A percentile compares a stretch with the other conserved stretches of the same genome.
Evolutionary conservation across 2,329 filamentous ascomycete species (phyloP).

Genomic region (Aspergillus calidoustus): DNA sequence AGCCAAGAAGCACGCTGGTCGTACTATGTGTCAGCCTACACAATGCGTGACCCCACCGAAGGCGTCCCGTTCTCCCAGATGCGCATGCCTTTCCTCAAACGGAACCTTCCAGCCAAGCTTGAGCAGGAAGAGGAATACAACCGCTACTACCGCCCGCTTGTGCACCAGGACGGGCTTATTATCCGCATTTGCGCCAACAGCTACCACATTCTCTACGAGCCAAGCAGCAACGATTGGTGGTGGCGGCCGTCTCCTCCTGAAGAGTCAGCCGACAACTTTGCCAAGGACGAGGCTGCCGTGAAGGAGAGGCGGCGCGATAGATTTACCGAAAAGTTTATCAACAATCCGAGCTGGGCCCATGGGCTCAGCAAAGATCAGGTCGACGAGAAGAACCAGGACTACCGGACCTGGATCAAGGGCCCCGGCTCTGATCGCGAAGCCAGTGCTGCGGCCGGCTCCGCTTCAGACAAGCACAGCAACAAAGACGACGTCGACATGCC

Average conservation of each 20-base stretch:
- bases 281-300: conserved; percentile 40
- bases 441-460: conserved; percentile 18
- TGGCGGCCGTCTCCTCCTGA: conserved; percentile 52
- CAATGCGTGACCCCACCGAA: conserved; percentile 85
- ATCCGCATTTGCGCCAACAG: conserved; percentile 77
- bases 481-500: conserved; percentile 42
- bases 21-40: conserved; percentile 92
- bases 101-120: conserved; percentile 69
- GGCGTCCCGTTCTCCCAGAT: conserved; percentile 69
- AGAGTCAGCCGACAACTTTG: conserved; percentile 38
- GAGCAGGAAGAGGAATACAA: conserved; percentile 65
- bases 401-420: conserved; percentile 53
- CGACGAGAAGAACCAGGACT: conserved; percentile 52
- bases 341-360: conserved; percentile 57
- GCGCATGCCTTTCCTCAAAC: conserved; percentile 70
- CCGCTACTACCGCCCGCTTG: conserved; percentile 58
- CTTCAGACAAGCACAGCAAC: conserved; percentile 26
- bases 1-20: conserved; percentile 74
- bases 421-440: conserved; percentile 28
- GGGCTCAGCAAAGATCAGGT: conserved; percentile 56
- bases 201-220: conserved; percentile 78
- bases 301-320: conserved; percentile 51
- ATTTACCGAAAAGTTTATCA: conserved; percentile 58
- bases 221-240: conserved; percentile 72
- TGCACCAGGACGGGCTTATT: conserved; percentile 69